A percentile compares a stretch with the other conserved stretches of the same genome.
These are phyloP conservation scores for Cadophora malorum DNA, from an alignment of 2,329 filamentous ascomycete genomes.

Conservation along the genomic window DNA sequence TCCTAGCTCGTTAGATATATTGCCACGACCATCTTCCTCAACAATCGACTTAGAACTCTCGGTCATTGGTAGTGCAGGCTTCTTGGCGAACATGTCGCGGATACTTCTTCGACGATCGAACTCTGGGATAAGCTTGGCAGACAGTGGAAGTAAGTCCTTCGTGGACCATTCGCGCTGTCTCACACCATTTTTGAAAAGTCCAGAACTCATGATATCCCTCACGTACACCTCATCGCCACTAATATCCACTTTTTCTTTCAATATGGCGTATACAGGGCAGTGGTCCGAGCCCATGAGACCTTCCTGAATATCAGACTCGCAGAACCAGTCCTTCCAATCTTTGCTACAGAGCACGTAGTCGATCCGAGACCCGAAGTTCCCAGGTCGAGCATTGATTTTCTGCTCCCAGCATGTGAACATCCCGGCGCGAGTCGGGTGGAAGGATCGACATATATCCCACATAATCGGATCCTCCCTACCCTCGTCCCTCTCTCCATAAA, in stretches of 20 bases:
- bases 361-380: conserved; percentile 90
- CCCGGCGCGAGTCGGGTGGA: conserved; percentile 77
- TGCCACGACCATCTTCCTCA: background rate
- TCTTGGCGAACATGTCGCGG: conserved; percentile 87
- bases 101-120: conserved; percentile 87
- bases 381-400: conserved; percentile 92
- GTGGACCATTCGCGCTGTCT: conserved; percentile 70
- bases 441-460: conserved; percentile 83
- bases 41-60: conserved; percentile 24
- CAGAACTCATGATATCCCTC: conserved; percentile 80
- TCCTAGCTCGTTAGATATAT: background rate
- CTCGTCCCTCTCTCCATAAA: conserved; percentile 70
- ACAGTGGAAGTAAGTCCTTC: conserved; percentile 74
- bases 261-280: conserved; percentile 84
- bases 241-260: conserved; percentile 67
- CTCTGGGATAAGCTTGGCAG: conserved; percentile 84
- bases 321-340: conserved; percentile 81
- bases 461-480: conserved; percentile 74
- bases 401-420: conserved; percentile 99
- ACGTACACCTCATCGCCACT: conserved; percentile 59
- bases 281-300: conserved; percentile 95
- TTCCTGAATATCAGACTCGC: conserved; percentile 85
- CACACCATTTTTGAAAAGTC: conserved; percentile 71
- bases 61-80: conserved; percentile 42
- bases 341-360: conserved; percentile 90